Base-by-base conservation (phyloP, 208 protist species). In the Leishmania mexicana region DNA sequence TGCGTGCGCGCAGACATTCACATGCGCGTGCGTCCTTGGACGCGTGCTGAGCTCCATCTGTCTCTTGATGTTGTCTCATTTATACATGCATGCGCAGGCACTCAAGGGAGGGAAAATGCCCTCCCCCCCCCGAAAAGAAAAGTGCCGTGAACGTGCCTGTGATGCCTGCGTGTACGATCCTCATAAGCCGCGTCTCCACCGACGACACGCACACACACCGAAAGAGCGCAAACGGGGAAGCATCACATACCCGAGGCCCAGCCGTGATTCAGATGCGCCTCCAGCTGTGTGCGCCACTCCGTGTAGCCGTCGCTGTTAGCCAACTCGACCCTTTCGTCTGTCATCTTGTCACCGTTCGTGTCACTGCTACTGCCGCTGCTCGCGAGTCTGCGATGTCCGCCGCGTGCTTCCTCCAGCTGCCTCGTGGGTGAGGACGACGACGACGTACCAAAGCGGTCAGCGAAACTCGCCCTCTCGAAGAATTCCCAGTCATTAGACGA, bases 401-500 rank as follows among this genome's bases (percentile, higher is more conserved):
- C 51, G 45, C 10, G 42, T 49, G 45, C 11, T 35, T 51, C 68
- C 28, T 74, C 45, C 24, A 54, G 24, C 28, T 54, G 10, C 28
- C 42, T 53, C 38, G 35, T 38, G 13, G 45, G 68, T 31, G 45
- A 74, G 28, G 68, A 51, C 6, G 28, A 28, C 7, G 68, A 51
- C 11, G 45, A 28, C 45, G 24, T 35, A 10, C 40, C 42, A 53
- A 45, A 74, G 68, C 51, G 28, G 38, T 74, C 40, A 47, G 45
- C 38, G 4, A 40, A 53, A 45, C 19, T 76, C n/a, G 75, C 67
- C 38, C 67, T 49, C 49, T 80, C 75, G 38, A 84, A 7, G 17
- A 76, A 78, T 49, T 84, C 81, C 81, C 68, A 80, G 7, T 76
- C 57, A 24, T 62, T 77, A n/a, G 53, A 71, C 62, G n/a, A 64